These are phyloP conservation scores for Saksenaea vasiformis DNA, from an alignment of 371 early-diverging fungal species.

Conservation along the genomic window DNA sequence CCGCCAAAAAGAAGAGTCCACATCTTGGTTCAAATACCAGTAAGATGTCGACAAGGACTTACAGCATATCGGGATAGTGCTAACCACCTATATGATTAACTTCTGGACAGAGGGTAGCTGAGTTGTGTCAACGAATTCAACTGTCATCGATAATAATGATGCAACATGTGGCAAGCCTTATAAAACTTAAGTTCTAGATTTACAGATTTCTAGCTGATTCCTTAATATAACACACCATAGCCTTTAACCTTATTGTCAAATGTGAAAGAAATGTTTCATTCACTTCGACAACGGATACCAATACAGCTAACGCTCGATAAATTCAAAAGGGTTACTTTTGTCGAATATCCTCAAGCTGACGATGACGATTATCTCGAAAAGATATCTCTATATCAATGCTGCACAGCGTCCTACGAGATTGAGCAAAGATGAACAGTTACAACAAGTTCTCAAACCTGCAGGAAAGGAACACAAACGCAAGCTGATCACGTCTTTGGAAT, in stretches of 20 bases:
- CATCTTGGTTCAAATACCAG: constrained; percentile 1
- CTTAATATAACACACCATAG: not conserved
- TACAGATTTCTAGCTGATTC: not conserved
- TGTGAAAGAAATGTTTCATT: not conserved
- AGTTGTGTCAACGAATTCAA: not conserved
- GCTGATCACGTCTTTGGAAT: not conserved
- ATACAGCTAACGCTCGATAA: not conserved
- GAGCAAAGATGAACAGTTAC: not conserved
- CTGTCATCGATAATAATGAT: not conserved
- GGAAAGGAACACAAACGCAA: not conserved
- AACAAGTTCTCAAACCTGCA: not conserved
- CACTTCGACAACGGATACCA: not conserved
- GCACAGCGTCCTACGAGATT: not conserved
- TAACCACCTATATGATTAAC: not conserved
- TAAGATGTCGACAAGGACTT: not conserved
- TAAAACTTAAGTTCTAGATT: not conserved
- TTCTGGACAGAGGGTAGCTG: not conserved
- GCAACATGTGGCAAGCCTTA: not conserved
- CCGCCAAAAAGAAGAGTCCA: not conserved
- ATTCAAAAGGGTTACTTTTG: not conserved
- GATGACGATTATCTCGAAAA: not conserved
- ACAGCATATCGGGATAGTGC: not conserved
- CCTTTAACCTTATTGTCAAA: not conserved
- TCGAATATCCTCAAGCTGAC: constrained; percentile 1
- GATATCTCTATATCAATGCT: not conserved